A percentile compares a stretch with the other conserved stretches of the same genome.
phyloP scores from a whole-genome alignment of 1,284 basidiomycete genomes.

The Stereum hirsutum region DNA sequence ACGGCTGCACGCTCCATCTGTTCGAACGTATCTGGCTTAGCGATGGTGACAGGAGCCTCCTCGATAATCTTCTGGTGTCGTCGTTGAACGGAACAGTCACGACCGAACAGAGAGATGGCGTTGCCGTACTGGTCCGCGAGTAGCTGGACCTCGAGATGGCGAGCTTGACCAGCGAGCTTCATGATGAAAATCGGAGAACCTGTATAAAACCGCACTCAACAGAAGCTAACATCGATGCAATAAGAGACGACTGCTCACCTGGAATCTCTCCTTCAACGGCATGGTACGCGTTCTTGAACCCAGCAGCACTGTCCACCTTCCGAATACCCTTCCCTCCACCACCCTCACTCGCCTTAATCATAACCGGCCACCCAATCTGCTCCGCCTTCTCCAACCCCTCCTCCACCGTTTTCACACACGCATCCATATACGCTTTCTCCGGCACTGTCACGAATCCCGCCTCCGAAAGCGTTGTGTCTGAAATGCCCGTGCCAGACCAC shows the following conservation, averaged over 20 bases:
- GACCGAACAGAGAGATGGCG: slow-evolving; percentile 97
- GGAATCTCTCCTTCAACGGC: slow-evolving; percentile 97
- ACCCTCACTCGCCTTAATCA: slow-evolving; percentile 99
- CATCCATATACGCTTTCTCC: slow-evolving; percentile 84
- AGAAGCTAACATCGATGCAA: slow-evolving; percentile 9
- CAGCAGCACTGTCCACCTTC: slow-evolving; percentile 79
- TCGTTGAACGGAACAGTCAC: slow-evolving; percentile 98
- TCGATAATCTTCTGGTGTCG: slow-evolving; percentile 99
- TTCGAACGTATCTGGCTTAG: slow-evolving; percentile 84
- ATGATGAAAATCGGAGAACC: slow-evolving; percentile 99
- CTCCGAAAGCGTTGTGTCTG: slow-evolving; percentile 79
- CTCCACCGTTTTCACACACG: slow-evolving; percentile 87
- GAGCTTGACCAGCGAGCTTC: slow-evolving; percentile 97
- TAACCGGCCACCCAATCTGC: slow-evolving; percentile 93
- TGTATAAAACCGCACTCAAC: slow-evolving; percentile 22
- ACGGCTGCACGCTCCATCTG: slow-evolving; percentile 99
- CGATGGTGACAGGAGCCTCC: slow-evolving; percentile 98
- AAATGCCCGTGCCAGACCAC: slow-evolving; percentile 96
- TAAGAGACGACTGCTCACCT: slow-evolving; percentile 39
- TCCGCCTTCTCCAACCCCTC: slow-evolving; percentile 82
- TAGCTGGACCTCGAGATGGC: slow-evolving; percentile 97
- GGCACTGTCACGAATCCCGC: slow-evolving; percentile 92
- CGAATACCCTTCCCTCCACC: slow-evolving; percentile 99
- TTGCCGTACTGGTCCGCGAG: slow-evolving; percentile 99
- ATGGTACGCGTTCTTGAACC: slow-evolving; percentile 90